Base-by-base conservation (phyloP, 352 stramenopile genomes). In the Phytophthora idaei region DNA sequence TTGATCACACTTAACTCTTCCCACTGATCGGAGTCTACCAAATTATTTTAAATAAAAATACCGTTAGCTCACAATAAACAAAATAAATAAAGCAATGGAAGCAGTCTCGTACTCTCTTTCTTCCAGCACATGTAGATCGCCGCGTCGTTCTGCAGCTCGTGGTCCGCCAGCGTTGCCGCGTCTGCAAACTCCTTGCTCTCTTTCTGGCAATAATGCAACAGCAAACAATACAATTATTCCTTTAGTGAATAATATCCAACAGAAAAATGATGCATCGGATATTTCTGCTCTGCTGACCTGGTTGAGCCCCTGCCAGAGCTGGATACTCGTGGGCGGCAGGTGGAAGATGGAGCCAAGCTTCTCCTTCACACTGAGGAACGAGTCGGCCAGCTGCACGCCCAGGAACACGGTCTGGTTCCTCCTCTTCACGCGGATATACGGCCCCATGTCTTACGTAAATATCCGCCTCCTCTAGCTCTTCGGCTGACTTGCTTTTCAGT, bases 391-490 rank as follows among this genome's bases (percentile, higher is more conserved):
- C 66, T 94, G 77, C 55, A 90, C 85, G 68, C 95, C 83, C 68
- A 97, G 64, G 67, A 97, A 97, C 36, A 97, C 81, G 17, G 89
- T 96, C 76, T 93, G 86, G 65, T 82, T 90, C 42, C 81, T 71
- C 57, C 90, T 78, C 84, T 97, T 97, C n/a, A 97, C 78, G 77
- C 90, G 87, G 59, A 97, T 76, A 61, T 97, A 97, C 76, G 86
- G 81, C 29, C 69, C 70, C 77, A 85, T 84, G 0, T 37, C n/a
- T 29, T 36, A 10, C 2, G 45, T 32, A n/a, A 27, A 47, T 21
- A 47, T 47, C 41, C 36, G 17, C 41, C 48, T 14, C n/a, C 8
- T 14, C 12, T 21, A 36, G 42, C 10, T 36, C 12, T 51, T 34
- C 21, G 45, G n/a, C 25, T 50, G 5, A 36, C 21, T n/a, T 63